Percentiles rank a stretch among this genome's conserved stretches.
These are phyloP conservation scores for Linum usitatissimum DNA, from an alignment of 345 rosid genomes.

Conservation along the genomic window DNA sequence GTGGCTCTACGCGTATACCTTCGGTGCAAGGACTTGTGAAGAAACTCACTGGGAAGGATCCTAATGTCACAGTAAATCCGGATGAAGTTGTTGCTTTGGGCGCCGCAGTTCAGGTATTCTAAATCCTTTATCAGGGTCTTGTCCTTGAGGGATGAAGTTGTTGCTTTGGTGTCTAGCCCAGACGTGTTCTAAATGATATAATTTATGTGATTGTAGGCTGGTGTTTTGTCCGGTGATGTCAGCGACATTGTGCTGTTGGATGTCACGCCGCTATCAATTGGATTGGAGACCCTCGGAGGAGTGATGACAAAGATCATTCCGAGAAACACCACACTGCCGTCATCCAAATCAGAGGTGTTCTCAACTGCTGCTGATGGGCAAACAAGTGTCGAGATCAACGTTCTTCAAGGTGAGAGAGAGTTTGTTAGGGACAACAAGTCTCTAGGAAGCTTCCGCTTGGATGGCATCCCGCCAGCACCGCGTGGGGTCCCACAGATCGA, in stretches of 20 bases:
- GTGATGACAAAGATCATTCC: slow-evolving; percentile 97
- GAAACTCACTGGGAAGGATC: slow-evolving; percentile 86
- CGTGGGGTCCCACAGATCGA: slow-evolving; percentile 94
- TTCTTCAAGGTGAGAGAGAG: slow-evolving; percentile 95
- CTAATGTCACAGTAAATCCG: slow-evolving; percentile 92
- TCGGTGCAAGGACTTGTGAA: slow-evolving; percentile 90
- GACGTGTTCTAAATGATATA: neutral
- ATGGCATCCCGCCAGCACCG: slow-evolving; percentile 81
- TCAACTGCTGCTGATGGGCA: slow-evolving; percentile 99
- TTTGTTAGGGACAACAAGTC: slow-evolving; percentile 97
- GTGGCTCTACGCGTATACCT: slow-evolving; percentile 97
- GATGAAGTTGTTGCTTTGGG: slow-evolving; percentile 98
- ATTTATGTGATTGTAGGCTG: slow-evolving; percentile 42
- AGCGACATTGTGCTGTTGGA: slow-evolving; percentile 91
- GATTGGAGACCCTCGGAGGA: slow-evolving; percentile 96
- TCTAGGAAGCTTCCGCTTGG: slow-evolving; percentile 62
- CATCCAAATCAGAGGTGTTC: slow-evolving; percentile 96
- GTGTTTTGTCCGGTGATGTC: slow-evolving; percentile 90
- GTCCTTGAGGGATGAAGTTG: no score
- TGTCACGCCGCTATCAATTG: slow-evolving; percentile 77
- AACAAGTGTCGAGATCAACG: slow-evolving; percentile 96
- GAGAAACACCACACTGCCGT: slow-evolving; percentile 85
- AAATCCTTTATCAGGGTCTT: neutral
- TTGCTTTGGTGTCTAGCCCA: neutral
- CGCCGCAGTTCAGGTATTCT: slow-evolving; percentile 91